Base-by-base conservation (phyloP, 257 asterid species). In the Solanum dulcamara region DNA sequence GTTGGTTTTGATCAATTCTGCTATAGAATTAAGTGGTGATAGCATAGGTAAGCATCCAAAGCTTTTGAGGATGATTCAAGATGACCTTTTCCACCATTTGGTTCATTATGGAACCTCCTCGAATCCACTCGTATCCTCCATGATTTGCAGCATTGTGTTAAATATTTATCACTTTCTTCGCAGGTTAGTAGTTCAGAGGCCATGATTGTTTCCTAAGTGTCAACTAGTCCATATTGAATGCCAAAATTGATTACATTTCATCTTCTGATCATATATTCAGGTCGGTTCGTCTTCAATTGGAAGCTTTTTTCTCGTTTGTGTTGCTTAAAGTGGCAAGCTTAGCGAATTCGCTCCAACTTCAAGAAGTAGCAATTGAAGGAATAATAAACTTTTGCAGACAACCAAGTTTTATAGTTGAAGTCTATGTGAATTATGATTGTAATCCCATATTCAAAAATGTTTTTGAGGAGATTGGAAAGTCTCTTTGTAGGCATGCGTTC, bases 31-130 rank as follows among this genome's bases (percentile, higher is more conserved):
- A 85, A 92, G 98, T 26, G 99, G 98, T 17, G 98, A 95, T 81
- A 93, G 98, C 90, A 92, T 96, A 1, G 97, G 97, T 20, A 93
- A 90, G 72, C 99, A 96, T 59, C 98, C 97, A 10, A 96, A 94
- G 85, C 97, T 95, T 30, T 53, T 95, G 92, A 88, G 99, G 87
- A 96, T 95, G 98, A 92, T 95, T 50, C 99, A 94, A 46, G 99
- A 96, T 44, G 98, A 96, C 68, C 79, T 95, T 42, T 94, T 94
- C 86, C 99, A 96, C 77, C 99, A 96, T 86, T 87, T 96, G 71
- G 91, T 95, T 77, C 97, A 96, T 38, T 95, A 96, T 6, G 99
- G 98, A 1, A 83, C 92, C 1, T 84, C 90, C 62, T 93, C 96
- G 0, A 95, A 93, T 83, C 97, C 99, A 2, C 91, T 96, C 4